Percentiles rank a stretch among this genome's conserved stretches.
These are phyloP conservation scores for Cruciata laevipes DNA, from an alignment of 257 asterid genomes.

Conservation along the genomic window DNA sequence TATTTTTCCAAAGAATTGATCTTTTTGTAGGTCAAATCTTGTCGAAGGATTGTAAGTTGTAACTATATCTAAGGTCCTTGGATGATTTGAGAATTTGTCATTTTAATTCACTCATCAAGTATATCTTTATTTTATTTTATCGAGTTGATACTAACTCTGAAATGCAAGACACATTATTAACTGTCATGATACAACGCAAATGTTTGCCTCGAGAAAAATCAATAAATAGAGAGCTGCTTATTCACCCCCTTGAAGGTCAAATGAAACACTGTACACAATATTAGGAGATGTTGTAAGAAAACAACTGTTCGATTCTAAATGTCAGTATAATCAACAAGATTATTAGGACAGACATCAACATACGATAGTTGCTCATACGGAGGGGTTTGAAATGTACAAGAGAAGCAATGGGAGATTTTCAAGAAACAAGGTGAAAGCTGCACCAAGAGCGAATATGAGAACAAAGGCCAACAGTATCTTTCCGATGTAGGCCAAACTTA, in stretches of 20 bases:
- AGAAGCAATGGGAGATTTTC: slow-evolving; percentile 73
- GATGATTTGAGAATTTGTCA: background rate
- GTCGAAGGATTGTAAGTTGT: too few relatives aligned
- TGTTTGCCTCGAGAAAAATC: too few relatives aligned
- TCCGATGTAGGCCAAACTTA: slow-evolving; percentile 40
- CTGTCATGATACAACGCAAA: too few relatives aligned
- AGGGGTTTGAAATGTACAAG: slow-evolving; percentile 13
- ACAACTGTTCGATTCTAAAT: background rate
- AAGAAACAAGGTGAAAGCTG: slow-evolving; percentile 51
- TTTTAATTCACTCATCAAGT: too few relatives aligned
- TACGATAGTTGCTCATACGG: background rate
- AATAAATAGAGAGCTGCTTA: background rate
- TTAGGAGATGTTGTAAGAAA: background rate
- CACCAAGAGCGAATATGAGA: slow-evolving; percentile 60
- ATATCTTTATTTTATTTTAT: background rate
- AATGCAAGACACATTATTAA: background rate
- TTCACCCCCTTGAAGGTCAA: background rate
- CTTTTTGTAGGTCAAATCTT: background rate
- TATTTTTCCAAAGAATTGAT: background rate
- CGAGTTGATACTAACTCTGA: background rate
- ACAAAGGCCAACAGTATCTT: slow-evolving; percentile 63
- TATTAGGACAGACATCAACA: background rate
- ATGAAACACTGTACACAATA: background rate
- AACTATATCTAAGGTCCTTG: background rate
- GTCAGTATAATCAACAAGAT: too few relatives aligned